phyloP scores from a whole-genome alignment of 2,329 filamentous ascomycete species.

The Alternaria sp. region DNA sequence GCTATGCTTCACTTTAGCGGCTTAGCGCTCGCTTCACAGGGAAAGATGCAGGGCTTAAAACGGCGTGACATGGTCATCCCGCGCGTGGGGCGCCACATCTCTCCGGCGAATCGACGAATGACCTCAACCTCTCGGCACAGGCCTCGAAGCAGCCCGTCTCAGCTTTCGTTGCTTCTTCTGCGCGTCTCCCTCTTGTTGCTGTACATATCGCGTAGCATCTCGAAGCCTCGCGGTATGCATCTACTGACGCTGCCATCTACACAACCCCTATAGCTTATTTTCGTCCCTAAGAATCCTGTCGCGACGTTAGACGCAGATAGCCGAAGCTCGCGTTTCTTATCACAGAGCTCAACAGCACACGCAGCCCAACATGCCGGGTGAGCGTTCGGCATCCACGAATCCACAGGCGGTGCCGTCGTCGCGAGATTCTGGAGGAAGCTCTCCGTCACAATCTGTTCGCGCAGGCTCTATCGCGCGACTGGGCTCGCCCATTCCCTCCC shows the following conservation, averaged over 20 bases:
- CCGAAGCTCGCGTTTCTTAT: constrained; percentile 19
- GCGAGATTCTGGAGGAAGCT: constrained; percentile 35
- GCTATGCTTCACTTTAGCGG: constrained; percentile 24
- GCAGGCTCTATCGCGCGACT: constrained; percentile 64
- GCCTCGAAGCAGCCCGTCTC: constrained; percentile 21
- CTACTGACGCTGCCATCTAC: not conserved
- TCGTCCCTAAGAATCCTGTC: constrained; percentile 11
- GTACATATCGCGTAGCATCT: constrained; percentile 2
- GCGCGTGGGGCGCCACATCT: constrained; percentile 13
- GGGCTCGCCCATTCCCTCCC: constrained; percentile 63
- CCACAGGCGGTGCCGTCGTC: constrained; percentile 39
- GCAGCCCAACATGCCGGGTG: constrained; percentile 29
- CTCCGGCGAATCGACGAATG: constrained; percentile 26
- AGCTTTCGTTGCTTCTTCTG: constrained; percentile 14
- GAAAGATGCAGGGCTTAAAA: constrained; percentile 5
- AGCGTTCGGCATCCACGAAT: constrained; percentile 31
- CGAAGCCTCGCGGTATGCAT: constrained; percentile 1
- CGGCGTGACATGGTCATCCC: constrained; percentile 31
- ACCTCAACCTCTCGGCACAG: constrained; percentile 35
- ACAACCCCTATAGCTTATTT: constrained; percentile 9
- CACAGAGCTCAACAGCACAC: constrained; percentile 14
- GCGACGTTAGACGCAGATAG: constrained; percentile 34
- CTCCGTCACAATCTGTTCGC: constrained; percentile 54
- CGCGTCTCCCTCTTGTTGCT: constrained; percentile 10
- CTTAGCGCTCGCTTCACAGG: constrained; percentile 26